A percentile compares a stretch with the other conserved stretches of the same genome.
Conservation (phyloP, 352 stramenopile species). For the Pythium rhizo-oryzae region DNA sequence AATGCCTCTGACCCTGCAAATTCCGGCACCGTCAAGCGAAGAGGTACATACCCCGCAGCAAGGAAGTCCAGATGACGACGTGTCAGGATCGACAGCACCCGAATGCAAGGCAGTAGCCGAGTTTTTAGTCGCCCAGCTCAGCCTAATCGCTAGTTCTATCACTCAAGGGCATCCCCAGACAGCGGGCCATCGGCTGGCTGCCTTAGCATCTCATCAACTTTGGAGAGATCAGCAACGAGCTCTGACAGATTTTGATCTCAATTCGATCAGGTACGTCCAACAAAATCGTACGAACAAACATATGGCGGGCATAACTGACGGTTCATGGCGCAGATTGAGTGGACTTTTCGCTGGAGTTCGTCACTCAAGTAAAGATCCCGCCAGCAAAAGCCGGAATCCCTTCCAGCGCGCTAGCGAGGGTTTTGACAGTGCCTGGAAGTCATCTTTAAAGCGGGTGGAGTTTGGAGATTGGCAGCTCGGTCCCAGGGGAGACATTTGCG, state of each 20-base stretch:
- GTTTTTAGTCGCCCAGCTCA: constrained; percentile 17
- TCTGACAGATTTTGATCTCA: constrained; percentile 17
- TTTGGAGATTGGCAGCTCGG: constrained; percentile 26
- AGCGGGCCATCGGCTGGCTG: not conserved
- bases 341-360: not conserved
- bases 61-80: constrained; percentile 12
- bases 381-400: constrained; percentile 6
- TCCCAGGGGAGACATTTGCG: not conserved
- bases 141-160: constrained; percentile 12
- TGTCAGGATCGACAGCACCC: not conserved
- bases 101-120: constrained; percentile 21
- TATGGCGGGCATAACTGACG: not conserved
- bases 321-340: not conserved
- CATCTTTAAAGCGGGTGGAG: constrained; percentile 27
- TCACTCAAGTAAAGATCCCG: not conserved
- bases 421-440: constrained; percentile 24
- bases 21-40: not conserved
- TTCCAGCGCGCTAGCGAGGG: constrained; percentile 20
- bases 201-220: constrained; percentile 19
- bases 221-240: constrained; percentile 30
- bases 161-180: not conserved
- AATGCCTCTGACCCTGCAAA: constrained; percentile 13
- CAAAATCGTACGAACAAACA: not conserved
- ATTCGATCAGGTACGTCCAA: constrained; percentile 23
- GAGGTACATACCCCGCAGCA: not conserved